These are phyloP conservation scores for Astragalus membranaceus DNA, from an alignment of 306 rosid species.

Conservation along the genomic window DNA sequence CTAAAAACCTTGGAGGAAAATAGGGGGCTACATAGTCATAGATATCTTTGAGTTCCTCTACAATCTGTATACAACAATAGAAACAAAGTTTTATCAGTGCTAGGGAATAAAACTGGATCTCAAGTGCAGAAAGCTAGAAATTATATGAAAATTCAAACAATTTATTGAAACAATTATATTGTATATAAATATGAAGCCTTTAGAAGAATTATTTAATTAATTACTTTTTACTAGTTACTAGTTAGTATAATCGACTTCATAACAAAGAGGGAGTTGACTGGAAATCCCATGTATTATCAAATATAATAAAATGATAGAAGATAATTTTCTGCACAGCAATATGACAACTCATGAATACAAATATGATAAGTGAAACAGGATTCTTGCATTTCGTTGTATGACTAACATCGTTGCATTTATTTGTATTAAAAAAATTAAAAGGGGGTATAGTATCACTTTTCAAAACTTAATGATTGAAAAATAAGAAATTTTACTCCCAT, in stretches of 20 bases:
- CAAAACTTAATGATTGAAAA: too few species aligned
- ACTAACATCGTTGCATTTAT: not conserved
- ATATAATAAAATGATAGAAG: not conserved
- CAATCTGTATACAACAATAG: slow-evolving; percentile 53
- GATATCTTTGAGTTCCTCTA: slow-evolving; percentile 90
- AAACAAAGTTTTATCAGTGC: slow-evolving; percentile 21
- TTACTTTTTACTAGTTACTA: not conserved
- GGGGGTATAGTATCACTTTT: too few species aligned
- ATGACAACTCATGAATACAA: not conserved
- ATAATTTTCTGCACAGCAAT: not conserved
- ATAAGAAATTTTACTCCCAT: too few species aligned
- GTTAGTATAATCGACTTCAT: not conserved
- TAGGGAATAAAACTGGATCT: slow-evolving; percentile 8
- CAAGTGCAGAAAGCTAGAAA: not conserved
- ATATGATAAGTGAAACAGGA: not conserved
- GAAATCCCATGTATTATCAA: not conserved
- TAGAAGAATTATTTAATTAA: not conserved
- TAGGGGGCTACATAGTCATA: slow-evolving; percentile 91
- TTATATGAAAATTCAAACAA: not conserved
- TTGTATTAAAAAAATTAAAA: too few species aligned
- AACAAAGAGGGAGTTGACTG: not conserved
- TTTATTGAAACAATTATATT: not conserved
- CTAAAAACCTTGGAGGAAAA: slow-evolving; percentile 87
- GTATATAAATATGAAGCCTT: not conserved
- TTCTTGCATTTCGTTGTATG: not conserved